Percentiles rank a stretch among this genome's conserved stretches.
These are phyloP conservation scores for Niebla homalea DNA, from an alignment of 495 filamentous ascomycete species.

Conservation along the genomic window DNA sequence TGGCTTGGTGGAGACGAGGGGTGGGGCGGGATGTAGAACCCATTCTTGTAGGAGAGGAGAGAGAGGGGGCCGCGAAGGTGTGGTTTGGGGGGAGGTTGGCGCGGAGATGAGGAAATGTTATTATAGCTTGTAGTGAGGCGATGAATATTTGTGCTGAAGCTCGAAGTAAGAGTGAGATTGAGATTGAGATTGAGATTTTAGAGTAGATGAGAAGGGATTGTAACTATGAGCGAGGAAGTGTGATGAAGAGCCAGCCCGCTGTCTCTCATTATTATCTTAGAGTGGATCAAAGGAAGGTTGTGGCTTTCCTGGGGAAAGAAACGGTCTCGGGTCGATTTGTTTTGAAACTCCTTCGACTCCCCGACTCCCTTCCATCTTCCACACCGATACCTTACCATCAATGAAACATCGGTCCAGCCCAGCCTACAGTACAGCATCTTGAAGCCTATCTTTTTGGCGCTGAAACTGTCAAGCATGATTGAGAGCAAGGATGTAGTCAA, in stretches of 20 bases:
- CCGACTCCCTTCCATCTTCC: too few species aligned
- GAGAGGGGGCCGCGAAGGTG: background rate
- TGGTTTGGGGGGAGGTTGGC: background rate
- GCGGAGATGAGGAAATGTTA: background rate
- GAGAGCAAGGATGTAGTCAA: too few species aligned
- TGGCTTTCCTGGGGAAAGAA: background rate
- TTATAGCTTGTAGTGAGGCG: background rate
- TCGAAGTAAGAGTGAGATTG: background rate
- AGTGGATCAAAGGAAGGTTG: background rate
- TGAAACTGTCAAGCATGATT: too few species aligned
- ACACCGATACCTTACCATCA: too few species aligned
- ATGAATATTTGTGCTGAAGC: background rate
- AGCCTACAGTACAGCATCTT: too few species aligned
- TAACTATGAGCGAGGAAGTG: background rate
- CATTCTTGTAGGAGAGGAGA: background rate
- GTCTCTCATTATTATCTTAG: background rate
- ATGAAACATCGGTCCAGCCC: too few species aligned
- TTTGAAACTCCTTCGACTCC: too few species aligned
- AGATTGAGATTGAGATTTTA: background rate
- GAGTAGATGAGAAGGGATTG: background rate
- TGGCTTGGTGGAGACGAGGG: conserved; percentile 55
- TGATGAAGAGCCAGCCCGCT: background rate
- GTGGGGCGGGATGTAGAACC: conserved; percentile 38
- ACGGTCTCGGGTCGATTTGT: too few species aligned
- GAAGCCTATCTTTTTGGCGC: too few species aligned